Conservation (phyloP, 2,329 filamentous ascomycete genomes). For the Diplodia corticola region DNA sequence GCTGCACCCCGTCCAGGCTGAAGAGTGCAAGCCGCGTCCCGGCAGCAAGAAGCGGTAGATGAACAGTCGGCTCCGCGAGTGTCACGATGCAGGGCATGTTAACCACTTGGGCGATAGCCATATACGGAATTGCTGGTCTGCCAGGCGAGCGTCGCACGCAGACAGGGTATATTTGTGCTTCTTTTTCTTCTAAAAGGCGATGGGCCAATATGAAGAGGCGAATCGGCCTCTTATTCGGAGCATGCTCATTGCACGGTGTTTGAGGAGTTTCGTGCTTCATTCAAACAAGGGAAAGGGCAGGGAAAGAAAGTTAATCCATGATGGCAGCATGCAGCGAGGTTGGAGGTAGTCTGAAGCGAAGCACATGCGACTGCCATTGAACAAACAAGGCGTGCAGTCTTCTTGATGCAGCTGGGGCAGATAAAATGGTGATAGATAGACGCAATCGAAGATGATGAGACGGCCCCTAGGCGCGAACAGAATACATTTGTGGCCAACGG, state of each 20-base stretch:
- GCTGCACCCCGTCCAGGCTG: conserved; percentile 49
- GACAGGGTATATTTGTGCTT: not conserved
- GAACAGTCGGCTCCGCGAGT: not conserved
- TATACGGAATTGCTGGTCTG: not conserved
- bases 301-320: not conserved
- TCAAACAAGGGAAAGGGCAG: conserved; percentile 14
- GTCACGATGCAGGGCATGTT: not conserved
- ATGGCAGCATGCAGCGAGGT: not conserved
- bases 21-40: conserved; percentile 54
- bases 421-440: not conserved
- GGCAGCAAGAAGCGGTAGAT: conserved; percentile 48
- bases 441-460: not conserved
- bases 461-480: not conserved
- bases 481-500: not conserved
- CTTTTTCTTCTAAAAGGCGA: conserved; percentile 2
- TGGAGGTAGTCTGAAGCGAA: not conserved
- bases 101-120: not conserved
- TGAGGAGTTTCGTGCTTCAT: conserved; percentile 17
- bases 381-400: not conserved
- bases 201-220: not conserved
- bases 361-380: not conserved
- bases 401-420: not conserved
- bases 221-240: not conserved
- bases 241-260: conserved; percentile 20
- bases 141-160: not conserved